These are phyloP conservation scores for Apostasia shenzhenica DNA, from an alignment of 106 monocot genomes.

Conservation along the genomic window DNA sequence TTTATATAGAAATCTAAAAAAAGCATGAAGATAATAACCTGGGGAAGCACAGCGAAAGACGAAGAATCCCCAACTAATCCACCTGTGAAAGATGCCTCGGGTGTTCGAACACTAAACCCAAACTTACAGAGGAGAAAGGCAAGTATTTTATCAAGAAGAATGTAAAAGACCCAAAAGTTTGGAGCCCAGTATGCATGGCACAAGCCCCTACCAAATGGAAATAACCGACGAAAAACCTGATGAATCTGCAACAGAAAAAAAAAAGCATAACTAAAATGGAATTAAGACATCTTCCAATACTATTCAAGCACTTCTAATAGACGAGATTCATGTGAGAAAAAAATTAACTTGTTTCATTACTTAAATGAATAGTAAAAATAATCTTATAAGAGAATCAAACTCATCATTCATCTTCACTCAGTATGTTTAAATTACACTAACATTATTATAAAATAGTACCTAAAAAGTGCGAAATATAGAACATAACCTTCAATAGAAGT, in stretches of 20 bases:
- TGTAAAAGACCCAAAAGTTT: constrained; percentile 98
- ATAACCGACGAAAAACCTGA: constrained; percentile 72
- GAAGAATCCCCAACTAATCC: constrained; percentile 81
- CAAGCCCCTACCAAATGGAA: constrained; percentile 96
- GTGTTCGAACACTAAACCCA: constrained; percentile 45
- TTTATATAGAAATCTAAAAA: too few relatives aligned
- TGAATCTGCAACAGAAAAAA: constrained; percentile 56
- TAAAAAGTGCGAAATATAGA: too few relatives aligned
- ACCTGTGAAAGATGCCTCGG: constrained; percentile 86
- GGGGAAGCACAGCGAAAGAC: constrained; percentile 83
- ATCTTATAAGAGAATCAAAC: neutral
- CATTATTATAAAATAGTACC: too few relatives aligned
- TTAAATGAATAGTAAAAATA: neutral
- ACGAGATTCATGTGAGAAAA: neutral
- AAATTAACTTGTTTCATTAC: neutral
- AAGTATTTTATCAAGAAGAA: constrained; percentile 75
- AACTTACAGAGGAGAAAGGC: constrained; percentile 48
- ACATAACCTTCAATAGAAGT: too few relatives aligned
- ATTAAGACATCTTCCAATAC: constrained; percentile 7
- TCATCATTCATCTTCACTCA: too few relatives aligned
- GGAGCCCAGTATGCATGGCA: constrained; percentile 99
- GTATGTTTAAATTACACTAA: too few relatives aligned
- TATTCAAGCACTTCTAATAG: constrained; percentile 1
- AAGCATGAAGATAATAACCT: constrained; percentile 29
- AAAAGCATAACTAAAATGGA: constrained; percentile 9